A percentile compares a stretch with the other conserved stretches of the same genome.
phyloP scores from a whole-genome alignment of 495 filamentous ascomycete species.

The Aspergillus nanangensis region DNA sequence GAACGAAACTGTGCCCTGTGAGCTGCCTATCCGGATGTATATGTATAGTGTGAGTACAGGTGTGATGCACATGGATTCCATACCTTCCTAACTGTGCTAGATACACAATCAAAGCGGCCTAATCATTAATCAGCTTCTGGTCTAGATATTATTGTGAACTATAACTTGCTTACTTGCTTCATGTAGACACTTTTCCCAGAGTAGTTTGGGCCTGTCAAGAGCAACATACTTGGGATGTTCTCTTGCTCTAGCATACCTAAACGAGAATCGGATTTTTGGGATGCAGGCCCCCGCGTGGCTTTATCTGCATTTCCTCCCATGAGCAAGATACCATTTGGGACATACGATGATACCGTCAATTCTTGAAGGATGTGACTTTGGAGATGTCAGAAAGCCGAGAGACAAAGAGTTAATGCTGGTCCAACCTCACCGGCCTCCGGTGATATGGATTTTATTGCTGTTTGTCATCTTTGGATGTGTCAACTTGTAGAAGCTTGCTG shows the following conservation, averaged over 20 bases:
- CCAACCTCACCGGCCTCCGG: conserved; percentile 62
- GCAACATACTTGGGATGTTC: conserved; percentile 62
- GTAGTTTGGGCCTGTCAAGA: conserved; percentile 92
- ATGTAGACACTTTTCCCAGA: conserved; percentile 96
- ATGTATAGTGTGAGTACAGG: background rate
- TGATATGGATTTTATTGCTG: conserved; percentile 71
- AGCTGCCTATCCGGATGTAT: no score
- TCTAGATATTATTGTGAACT: no score
- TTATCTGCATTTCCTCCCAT: conserved; percentile 53
- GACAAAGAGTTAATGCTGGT: background rate
- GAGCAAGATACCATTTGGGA: conserved; percentile 75
- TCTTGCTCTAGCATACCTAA: no score
- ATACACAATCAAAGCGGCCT: conserved; percentile 85
- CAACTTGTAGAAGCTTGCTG: conserved; percentile 72
- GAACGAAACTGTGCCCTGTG: conserved; percentile 80
- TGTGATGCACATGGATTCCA: background rate
- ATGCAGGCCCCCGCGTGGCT: background rate
- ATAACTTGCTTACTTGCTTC: conserved; percentile 79
- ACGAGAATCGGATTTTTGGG: no score
- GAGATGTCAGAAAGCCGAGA: conserved; percentile 17
- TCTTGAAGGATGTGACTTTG: conserved; percentile 82
- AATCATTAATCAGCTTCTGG: conserved; percentile 5
- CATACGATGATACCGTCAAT: conserved; percentile 76
- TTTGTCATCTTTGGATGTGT: conserved; percentile 63
- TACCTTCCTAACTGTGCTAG: conserved; percentile 84